Percentiles rank a stretch among this genome's conserved stretches.
phyloP scores from a whole-genome alignment of 345 rosid genomes.

The Hibiscus tridactylites region DNA sequence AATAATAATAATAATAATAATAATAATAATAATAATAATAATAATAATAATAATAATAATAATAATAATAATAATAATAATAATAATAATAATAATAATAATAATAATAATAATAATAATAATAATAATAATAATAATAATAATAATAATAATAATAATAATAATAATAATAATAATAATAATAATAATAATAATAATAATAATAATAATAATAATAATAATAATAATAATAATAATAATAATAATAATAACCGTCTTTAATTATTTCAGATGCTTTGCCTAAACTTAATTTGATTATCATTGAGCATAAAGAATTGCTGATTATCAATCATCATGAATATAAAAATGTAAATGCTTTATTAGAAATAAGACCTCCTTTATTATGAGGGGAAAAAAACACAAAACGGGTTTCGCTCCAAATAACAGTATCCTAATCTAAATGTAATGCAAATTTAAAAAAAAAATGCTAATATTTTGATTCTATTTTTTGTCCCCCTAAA shows the following conservation, averaged over 20 bases:
- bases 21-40: neutral
- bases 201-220: too few species aligned
- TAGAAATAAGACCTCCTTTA: too few species aligned
- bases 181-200: neutral
- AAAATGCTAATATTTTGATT: neutral
- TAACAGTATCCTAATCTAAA: neutral
- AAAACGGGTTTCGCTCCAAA: neutral
- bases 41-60: too few species aligned
- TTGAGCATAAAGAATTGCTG: neutral
- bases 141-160: neutral
- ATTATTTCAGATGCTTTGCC: neutral
- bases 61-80: neutral
- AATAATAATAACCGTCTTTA: neutral
- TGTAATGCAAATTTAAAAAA: neutral
- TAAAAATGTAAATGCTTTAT: neutral
- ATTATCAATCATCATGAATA: neutral
- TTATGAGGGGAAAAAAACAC: neutral
- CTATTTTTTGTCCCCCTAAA: neutral
- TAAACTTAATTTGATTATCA: too few species aligned
- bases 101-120: neutral
- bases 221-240: too few species aligned
- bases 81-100: neutral
- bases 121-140: neutral
- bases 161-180: too few species aligned
- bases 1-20: neutral